These are phyloP conservation scores for Pleurotus cornucopiae DNA, from an alignment of 768 basidiomycete species.

Conservation along the genomic window DNA sequence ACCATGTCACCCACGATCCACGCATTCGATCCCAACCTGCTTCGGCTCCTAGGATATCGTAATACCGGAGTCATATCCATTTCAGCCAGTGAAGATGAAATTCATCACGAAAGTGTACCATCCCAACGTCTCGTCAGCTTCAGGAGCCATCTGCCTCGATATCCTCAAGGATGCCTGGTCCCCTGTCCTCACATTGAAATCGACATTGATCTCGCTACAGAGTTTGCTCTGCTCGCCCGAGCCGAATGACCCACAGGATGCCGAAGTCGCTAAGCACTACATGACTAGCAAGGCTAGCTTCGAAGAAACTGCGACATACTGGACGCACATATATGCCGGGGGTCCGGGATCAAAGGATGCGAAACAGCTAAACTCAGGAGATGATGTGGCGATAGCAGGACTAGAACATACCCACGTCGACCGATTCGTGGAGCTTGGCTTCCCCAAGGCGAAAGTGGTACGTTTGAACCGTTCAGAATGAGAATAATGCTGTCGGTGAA, in stretches of 20 bases:
- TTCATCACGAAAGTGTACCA: conserved; percentile 97
- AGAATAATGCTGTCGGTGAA: neutral
- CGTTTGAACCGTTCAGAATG: conserved; percentile 20
- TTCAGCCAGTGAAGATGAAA: conserved; percentile 97
- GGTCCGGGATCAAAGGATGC: conserved; percentile 48
- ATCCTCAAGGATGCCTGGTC: conserved; percentile 90
- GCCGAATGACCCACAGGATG: conserved; percentile 96
- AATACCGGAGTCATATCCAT: conserved; percentile 88
- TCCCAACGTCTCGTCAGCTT: conserved; percentile 91
- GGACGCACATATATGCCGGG: conserved; percentile 91
- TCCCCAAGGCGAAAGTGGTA: conserved; percentile 82
- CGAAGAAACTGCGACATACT: conserved; percentile 89
- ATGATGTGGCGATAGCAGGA: conserved; percentile 76
- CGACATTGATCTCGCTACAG: conserved; percentile 92
- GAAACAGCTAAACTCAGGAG: conserved; percentile 48
- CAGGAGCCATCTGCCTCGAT: conserved; percentile 93
- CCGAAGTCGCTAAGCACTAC: conserved; percentile 96
- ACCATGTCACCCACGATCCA: conserved; percentile 6
- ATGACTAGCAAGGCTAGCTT: conserved; percentile 85
- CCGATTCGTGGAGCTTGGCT: conserved; percentile 80
- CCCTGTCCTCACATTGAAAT: conserved; percentile 92
- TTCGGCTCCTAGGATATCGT: conserved; percentile 68
- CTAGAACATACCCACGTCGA: conserved; percentile 81
- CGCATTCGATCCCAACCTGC: conserved; percentile 4
- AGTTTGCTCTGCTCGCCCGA: conserved; percentile 91